Base-by-base conservation (phyloP, 2,329 filamentous ascomycete genomes). In the Ciborinia camelliae region DNA sequence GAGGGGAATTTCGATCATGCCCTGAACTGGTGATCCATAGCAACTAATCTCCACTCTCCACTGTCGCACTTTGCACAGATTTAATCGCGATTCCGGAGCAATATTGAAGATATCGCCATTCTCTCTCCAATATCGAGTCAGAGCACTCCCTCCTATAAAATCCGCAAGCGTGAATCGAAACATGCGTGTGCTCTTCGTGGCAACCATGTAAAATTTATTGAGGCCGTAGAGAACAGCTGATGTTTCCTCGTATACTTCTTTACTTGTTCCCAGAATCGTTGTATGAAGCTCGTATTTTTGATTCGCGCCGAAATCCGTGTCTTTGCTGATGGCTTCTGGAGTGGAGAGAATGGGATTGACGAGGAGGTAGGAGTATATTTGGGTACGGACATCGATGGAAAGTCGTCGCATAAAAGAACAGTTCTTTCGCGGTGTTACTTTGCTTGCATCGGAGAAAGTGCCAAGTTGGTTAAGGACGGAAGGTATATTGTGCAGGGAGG, bases 321-420 rank as follows among this genome's bases (percentile, higher is more conserved):
- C 28, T 12, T n/a, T 1, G 30, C 57, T 37, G 7, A 60, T 14
- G 3, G 57, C 41, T 26, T 35, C 20, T 0, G 5, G 20, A 9
- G 30, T 26, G 3, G 41, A 32, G 2, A 60, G 23, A 4, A 50
- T 8, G 8, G 57, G 28, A 4, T 50, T 60, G 14, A 60, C 6
- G 15, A 60, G 57, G 6, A 60, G 57, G 12, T 60, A 37, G 2
- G 12, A 10, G 28, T 50, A 60, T 4, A 60, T 60, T 18, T 60
- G 41, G 14, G 14, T 12, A 26, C 57, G 41, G 0, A 50, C 28
- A 6, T 60, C 57, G 9, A 23, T 28, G 8, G 53, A 43, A 14
- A 43, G 37, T 3, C 15, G 37, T 10, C 12, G 18, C 15, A 55
- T 55, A 8, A 55, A 55, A 1, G 37, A 26, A n/a, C 53, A 55